Evolutionary conservation across 2,329 filamentous ascomycete species (phyloP), one percentile per base, ranked within the genome.

Genomic region (Botrytis elliptica): DNA sequence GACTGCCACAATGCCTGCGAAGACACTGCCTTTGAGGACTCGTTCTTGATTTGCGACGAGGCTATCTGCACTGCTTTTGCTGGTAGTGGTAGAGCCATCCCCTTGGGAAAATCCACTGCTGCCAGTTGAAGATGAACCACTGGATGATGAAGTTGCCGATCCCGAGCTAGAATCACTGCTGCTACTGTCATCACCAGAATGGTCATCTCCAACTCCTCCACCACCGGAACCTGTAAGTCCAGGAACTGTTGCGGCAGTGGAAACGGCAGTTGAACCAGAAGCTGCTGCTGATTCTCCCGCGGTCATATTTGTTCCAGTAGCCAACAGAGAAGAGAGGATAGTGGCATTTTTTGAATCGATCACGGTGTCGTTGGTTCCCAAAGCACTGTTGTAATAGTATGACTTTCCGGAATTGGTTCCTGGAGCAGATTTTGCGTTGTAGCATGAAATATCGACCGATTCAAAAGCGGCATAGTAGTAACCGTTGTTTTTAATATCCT

Each of bases 391-490:
- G 86, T 93, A 97, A 77, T 90, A 88, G 87, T 98, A 99, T 38
- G 91, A 91, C 77, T 85, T 88, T 76, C 89, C 88, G 72, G 86
- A 89, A 83, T 90, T 92, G 36, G 88, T 87, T 44, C 95, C 96
- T 5, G 93, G 90, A 0, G 81, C 79, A 29, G 77, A 83, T 72
- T 84, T 82, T 49, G 88, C 85, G 78, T 95, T 88, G 86, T 93
- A 98, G 90, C 96, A 99, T 77, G 94, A 85, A 52, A 98, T 90
- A n/a, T 85, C 87, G 74, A 99, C 89, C 72, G 94, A 89, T 72
- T 89, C 86, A 79, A 98, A 89, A 62, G 88, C 89, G 71, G 94
- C 92, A 81, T 92, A 98, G 86, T 96, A 97, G 86, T 98, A 98
- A 46, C 93, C 93, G 80, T 93, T 87, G 70, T 88, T 87, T 84